These are phyloP conservation scores for Ustilago crameri DNA, from an alignment of 1,284 basidiomycete species.

Conservation along the genomic window DNA sequence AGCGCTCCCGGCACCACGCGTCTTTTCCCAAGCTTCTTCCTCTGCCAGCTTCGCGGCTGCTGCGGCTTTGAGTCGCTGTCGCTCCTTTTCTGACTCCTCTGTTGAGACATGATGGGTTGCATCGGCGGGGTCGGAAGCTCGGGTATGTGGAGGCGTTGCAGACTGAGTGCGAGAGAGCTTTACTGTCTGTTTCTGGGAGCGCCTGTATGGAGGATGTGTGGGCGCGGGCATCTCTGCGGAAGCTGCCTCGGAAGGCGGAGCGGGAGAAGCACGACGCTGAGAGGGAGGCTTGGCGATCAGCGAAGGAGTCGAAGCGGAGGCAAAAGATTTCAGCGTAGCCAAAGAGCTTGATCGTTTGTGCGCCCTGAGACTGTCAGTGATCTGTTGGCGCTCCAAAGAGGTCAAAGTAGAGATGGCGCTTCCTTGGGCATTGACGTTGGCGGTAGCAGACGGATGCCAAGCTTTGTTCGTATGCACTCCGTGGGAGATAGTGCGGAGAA, in stretches of 20 bases:
- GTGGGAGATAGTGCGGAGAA: conserved; percentile 36
- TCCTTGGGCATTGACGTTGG: conserved; percentile 41
- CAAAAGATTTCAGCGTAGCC: conserved; percentile 29
- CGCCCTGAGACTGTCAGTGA: conserved; percentile 25
- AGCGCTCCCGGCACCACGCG: conserved; percentile 60
- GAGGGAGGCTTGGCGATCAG: conserved; percentile 9
- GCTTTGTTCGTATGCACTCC: conserved; percentile 13
- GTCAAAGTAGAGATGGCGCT: conserved; percentile 31
- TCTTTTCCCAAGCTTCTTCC: conserved; percentile 61
- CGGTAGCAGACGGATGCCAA: conserved; percentile 23
- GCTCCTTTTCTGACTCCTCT: conserved; percentile 42
- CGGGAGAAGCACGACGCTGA: conserved; percentile 3
- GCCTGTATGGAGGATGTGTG: conserved; percentile 34
- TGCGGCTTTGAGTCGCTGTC: conserved; percentile 36
- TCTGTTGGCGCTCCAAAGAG: conserved; percentile 27
- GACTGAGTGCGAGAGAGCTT: conserved; percentile 33
- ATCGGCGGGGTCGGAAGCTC: conserved; percentile 13
- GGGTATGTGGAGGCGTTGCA: conserved; percentile 25
- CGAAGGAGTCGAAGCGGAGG: conserved; percentile 20
- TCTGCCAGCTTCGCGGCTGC: conserved; percentile 58
- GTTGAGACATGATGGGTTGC: conserved; percentile 4
- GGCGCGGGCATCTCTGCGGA: conserved; percentile 34
- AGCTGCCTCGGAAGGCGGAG: conserved; percentile 3
- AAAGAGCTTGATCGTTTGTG: conserved; percentile 40
- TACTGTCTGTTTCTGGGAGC: conserved; percentile 28